phyloP scores from a whole-genome alignment of 441 rosid genomes.

The Syzygium malaccense region DNA sequence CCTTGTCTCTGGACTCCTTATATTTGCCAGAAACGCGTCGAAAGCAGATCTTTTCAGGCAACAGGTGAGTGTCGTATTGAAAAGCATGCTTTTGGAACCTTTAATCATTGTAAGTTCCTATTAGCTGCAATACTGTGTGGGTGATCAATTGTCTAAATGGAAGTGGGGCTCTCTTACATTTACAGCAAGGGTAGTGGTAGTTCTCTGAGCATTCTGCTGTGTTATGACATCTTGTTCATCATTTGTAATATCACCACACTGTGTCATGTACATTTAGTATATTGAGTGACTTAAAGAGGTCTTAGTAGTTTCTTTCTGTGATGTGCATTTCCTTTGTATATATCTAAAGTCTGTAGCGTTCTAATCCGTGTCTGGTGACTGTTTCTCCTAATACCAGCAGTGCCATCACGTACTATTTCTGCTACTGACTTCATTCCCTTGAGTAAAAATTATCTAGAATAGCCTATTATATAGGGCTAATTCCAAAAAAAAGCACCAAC shows the following conservation, averaged over 20 bases:
- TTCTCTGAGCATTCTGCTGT: not conserved
- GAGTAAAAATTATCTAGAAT: not conserved
- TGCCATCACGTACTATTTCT: not conserved
- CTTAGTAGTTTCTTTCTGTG: not conserved
- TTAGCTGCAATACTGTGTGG: not conserved
- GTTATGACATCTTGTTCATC: not conserved
- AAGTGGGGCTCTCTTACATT: not conserved
- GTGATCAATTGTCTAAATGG: not conserved
- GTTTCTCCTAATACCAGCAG: not conserved
- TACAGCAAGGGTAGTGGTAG: not conserved
- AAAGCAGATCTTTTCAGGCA: conserved; percentile 83
- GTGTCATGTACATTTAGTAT: not conserved
- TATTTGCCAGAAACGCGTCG: conserved; percentile 73
- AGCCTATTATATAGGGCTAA: not conserved
- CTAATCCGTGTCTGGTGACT: not conserved
- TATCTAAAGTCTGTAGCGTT: not conserved
- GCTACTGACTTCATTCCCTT: not conserved
- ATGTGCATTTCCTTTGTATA: not conserved
- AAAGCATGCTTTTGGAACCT: not conserved
- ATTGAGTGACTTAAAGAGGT: not conserved
- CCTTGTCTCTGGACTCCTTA: conserved; percentile 89
- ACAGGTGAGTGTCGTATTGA: conserved; percentile 37
- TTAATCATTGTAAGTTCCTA: not conserved
- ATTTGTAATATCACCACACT: not conserved
- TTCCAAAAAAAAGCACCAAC: too few relatives aligned